A percentile compares a stretch with the other conserved stretches of the same genome.
Conservation (phyloP, 768 basidiomycete genomes). For the Podaxis carcinomalis region DNA sequence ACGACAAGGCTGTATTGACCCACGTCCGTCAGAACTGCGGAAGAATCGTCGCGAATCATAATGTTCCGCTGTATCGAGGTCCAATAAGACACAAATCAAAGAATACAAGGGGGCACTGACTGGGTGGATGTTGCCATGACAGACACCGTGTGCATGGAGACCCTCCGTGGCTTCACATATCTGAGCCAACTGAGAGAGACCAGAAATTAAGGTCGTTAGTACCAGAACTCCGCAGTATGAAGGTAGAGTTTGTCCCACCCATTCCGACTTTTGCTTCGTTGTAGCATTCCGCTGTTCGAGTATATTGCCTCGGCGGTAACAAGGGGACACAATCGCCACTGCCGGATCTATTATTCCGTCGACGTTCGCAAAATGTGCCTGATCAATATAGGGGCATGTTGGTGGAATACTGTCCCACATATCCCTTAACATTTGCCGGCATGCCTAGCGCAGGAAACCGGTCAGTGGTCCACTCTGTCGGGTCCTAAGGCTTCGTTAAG, state of each 20-base stretch:
- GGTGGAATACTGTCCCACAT: no score
- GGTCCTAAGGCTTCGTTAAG: not conserved
- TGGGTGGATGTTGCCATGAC: constrained; percentile 1
- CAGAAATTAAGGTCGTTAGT: no score
- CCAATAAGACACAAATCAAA: no score
- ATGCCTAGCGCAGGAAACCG: not conserved
- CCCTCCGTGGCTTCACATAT: not conserved
- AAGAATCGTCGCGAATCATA: not conserved
- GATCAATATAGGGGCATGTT: not conserved
- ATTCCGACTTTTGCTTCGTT: not conserved
- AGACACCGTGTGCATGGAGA: not conserved
- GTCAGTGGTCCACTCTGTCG: not conserved
- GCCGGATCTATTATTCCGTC: not conserved
- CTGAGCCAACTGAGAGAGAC: not conserved
- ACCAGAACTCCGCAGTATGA: not conserved
- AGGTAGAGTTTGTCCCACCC: not conserved
- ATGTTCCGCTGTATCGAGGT: not conserved
- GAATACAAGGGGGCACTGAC: not conserved
- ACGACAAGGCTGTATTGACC: not conserved
- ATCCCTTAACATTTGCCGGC: no score
- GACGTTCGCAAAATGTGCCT: not conserved
- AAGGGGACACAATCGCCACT: not conserved
- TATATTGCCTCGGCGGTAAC: not conserved
- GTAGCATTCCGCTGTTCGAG: not conserved
- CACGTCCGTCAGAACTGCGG: not conserved